Conservation (phyloP, 176 grass and related monocot species). For the Panicum miliaceum region DNA sequence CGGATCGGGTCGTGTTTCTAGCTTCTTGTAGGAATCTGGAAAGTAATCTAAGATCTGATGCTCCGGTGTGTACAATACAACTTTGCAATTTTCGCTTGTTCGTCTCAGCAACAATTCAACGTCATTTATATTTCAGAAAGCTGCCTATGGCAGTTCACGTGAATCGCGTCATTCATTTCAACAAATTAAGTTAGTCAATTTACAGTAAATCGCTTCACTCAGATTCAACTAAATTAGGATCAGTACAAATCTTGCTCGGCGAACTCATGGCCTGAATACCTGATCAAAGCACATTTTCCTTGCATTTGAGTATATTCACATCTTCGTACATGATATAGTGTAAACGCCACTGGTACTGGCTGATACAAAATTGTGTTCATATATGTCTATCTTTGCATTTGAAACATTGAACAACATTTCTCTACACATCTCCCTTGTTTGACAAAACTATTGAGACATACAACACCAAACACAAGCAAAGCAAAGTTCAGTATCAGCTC, state of each 20-base stretch:
- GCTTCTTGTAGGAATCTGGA: not conserved
- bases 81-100: not conserved
- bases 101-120: not conserved
- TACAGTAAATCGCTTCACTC: too few species aligned
- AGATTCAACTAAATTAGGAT: not conserved
- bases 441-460: conserved; percentile 15
- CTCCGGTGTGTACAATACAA: not conserved
- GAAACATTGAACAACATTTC: not conserved
- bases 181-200: not conserved
- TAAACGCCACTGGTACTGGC: not conserved
- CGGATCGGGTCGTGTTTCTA: not conserved
- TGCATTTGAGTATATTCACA: not conserved
- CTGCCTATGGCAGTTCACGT: too few species aligned
- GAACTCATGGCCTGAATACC: not conserved
- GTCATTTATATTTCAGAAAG: too few species aligned
- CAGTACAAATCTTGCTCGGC: not conserved
- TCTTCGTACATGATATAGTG: not conserved
- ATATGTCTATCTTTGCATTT: not conserved
- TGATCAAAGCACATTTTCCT: not conserved
- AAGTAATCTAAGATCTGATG: not conserved
- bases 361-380: conserved; percentile 14
- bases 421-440: not conserved
- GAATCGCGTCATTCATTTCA: too few species aligned
- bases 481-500: not conserved
- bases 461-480: conserved; percentile 1